Evolutionary conservation across 495 filamentous ascomycete genomes (phyloP), one percentile per base, ranked within the genome.

Genomic region (Penicillium simplicissimum): DNA sequence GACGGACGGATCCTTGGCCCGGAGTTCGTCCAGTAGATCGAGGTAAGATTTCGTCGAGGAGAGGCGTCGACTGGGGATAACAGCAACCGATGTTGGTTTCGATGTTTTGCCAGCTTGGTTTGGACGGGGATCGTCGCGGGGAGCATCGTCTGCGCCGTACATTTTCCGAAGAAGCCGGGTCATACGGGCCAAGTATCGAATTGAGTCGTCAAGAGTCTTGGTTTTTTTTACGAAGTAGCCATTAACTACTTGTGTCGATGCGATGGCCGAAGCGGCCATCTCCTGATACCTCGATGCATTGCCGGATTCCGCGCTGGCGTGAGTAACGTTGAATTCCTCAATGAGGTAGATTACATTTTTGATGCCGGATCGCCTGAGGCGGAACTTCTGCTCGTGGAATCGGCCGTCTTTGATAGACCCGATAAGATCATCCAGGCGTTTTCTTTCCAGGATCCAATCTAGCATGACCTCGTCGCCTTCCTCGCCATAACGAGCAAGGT

Each of bases 361-460:
- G 33, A 93, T 76, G 1, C 90, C 90, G 0, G 85, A 88, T 55
- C 86, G 86, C 38, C 81, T 80, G 3, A 94, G 81, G 1, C 91
- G 87, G 64, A 92, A 94, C 65, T 96, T 95, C 63, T 96, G 91
- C 66, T 96, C 91, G 64, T 88, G 88, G 66, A 93, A 95, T 0
- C 91, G 85, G 0, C 90, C 90, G 55, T 95, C 91, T 71, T 89
- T 93, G 70, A 95, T 90, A 48, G 88, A 91, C 28, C 82, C 77
- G 8, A 95, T 79, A 4, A 96, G 79, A 72, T 96, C 91, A 64
- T 96, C 91, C 0, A 93, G 81, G 3, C 91, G 82, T 67, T 96
- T 96, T 52, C 91, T 84, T 73, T 96, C 91, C 0, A 94, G 82
- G 33, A 96, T 90, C 79, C 85, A 91, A 69, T 94, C 91, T 7